Evolutionary conservation across 345 rosid species (phyloP).

Genomic region (Eucalyptus curtisii): DNA sequence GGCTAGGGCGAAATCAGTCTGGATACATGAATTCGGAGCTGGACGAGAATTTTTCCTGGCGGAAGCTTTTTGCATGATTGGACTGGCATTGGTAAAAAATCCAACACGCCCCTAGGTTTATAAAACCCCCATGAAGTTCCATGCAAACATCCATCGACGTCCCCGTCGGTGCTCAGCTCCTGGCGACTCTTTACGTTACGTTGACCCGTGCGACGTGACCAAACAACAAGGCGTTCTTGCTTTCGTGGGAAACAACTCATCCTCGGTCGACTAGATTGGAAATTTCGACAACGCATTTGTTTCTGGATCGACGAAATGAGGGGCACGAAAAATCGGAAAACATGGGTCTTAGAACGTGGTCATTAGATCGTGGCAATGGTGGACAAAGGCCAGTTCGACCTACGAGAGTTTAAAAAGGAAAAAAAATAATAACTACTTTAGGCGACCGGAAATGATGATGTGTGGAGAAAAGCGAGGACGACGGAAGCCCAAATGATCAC

Average conservation of each 20-base stretch:
- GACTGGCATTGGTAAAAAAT: background rate
- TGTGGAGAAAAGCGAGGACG: background rate
- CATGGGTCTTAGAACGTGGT: background rate
- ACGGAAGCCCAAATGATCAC: background rate
- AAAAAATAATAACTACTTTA: background rate
- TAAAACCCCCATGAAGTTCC: background rate
- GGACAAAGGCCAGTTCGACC: background rate
- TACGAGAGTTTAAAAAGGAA: background rate
- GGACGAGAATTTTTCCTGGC: background rate
- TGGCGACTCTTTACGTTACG: background rate
- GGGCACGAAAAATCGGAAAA: background rate
- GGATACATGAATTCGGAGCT: background rate
- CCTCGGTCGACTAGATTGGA: background rate
- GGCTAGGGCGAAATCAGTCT: background rate
- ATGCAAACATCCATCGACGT: background rate
- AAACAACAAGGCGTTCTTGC: background rate
- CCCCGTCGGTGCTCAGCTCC: background rate
- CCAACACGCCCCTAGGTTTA: background rate
- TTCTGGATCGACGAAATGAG: background rate
- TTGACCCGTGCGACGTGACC: background rate
- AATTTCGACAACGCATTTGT: background rate
- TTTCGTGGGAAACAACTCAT: background rate
- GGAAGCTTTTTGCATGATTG: background rate
- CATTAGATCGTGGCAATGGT: background rate
- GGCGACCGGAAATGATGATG: background rate